Evolutionary conservation across 768 basidiomycete genomes (phyloP), one percentile per base, ranked within the genome.

Genomic region (Paxillus ammoniavirescens): DNA sequence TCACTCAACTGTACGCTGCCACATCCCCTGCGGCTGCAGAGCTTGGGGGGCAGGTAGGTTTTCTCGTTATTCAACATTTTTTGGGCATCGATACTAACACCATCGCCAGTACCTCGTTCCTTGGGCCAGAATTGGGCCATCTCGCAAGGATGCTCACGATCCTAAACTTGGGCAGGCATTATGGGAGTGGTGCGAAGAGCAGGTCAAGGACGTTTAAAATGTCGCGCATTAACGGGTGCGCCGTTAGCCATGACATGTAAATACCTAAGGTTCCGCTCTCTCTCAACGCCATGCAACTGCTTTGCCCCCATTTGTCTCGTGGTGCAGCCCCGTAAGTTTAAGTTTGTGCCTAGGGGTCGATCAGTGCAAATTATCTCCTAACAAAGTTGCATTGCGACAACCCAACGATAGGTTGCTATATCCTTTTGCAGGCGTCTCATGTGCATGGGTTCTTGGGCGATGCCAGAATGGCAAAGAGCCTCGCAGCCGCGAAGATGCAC

Each of bases 181-280:
- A 30, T 74, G 71, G 70, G 59, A 62, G 7, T 74, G 73, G 72
- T 60, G 70, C 21, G 70, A 74, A 46, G 70, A 72, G 37, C 70
- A 72, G 45, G 56, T 66, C 35, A 46, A 64, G 49, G 58, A 57
- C 35, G 18, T 63, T 35, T 60, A 36, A 62, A 21, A 46, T 1
- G 30, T n/a, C n/a, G 18, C 4, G n/a, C 17, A 31, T 1, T 35
- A 3, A 21, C 48, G 31, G 21, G 37, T 41, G 18, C 3, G 23
- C n/a, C 15, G 37, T 14, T 14, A 38, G 13, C 15, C n/a, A 6
- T 33, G 36, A 46, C 15, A 23, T 33, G 23, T 46, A 52, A 17
- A 49, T 38, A 44, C 50, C 37, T 2, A 48, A 18, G 21, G 31
- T 4, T 9, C 26, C 43, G 8, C 14, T n/a, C 26, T 1, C 14